Conservation (phyloP, 495 filamentous ascomycete genomes). For the Neurospora sp. region DNA sequence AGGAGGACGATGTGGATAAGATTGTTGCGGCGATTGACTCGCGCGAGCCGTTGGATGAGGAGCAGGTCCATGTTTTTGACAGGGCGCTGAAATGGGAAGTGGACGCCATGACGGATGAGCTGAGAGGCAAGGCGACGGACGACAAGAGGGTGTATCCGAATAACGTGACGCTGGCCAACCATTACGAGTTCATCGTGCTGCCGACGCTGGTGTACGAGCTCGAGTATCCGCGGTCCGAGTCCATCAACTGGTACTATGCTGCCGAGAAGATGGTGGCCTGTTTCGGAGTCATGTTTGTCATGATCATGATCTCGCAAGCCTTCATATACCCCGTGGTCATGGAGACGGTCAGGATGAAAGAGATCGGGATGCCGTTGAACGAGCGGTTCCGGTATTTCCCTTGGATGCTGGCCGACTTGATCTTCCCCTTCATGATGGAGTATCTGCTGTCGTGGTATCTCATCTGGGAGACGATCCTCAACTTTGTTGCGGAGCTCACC, state of each 20-base stretch:
- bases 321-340: constrained; percentile 58
- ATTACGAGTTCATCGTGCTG: constrained; percentile 59
- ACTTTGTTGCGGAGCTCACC: constrained; percentile 64
- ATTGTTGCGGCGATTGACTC: constrained; percentile 47
- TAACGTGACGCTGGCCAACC: constrained; percentile 57
- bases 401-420: constrained; percentile 56
- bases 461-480: constrained; percentile 73
- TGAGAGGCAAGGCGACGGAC: constrained; percentile 45
- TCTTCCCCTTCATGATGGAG: constrained; percentile 70
- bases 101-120: constrained; percentile 49
- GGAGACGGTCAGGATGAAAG: constrained; percentile 53
- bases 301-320: constrained; percentile 47
- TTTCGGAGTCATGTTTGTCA: constrained; percentile 58
- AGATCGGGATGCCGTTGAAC: constrained; percentile 45
- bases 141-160: constrained; percentile 45
- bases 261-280: constrained; percentile 57
- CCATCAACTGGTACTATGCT: constrained; percentile 62
- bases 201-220: constrained; percentile 71
- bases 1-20: constrained; percentile 36
- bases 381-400: constrained; percentile 57
- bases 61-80: constrained; percentile 50
- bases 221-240: constrained; percentile 59
- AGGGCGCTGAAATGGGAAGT: constrained; percentile 52
- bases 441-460: constrained; percentile 63
- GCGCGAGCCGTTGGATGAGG: constrained; percentile 43